These are phyloP conservation scores for Chenopodium quinoa DNA, from an alignment of 148 eudicot species.

Conservation along the genomic window DNA sequence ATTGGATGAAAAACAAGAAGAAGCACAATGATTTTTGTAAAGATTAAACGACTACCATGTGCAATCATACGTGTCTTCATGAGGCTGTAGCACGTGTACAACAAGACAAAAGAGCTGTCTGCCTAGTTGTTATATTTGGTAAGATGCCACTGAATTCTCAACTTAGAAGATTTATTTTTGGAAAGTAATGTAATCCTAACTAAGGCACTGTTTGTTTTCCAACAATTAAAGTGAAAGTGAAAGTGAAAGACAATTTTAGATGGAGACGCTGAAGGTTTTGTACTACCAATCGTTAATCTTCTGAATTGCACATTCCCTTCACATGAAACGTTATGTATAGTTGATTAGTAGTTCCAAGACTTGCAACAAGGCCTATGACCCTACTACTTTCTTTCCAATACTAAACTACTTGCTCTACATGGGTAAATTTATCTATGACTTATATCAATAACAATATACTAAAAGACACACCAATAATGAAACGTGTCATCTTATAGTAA, in stretches of 20 bases:
- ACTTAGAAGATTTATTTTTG: neutral
- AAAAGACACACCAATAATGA: no score
- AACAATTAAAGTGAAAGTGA: neutral
- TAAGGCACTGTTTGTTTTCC: neutral
- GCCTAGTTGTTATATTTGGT: constrained; percentile 1
- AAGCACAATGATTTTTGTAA: constrained; percentile 9
- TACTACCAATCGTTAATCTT: neutral
- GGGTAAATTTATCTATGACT: no score
- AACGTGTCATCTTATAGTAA: no score
- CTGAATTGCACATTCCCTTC: neutral
- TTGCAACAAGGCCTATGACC: no score
- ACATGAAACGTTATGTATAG: neutral
- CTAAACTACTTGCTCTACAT: no score
- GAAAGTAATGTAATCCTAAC: neutral
- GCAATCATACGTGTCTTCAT: constrained; percentile 11
- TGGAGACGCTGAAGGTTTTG: neutral
- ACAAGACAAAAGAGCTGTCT: neutral
- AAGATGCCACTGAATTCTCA: neutral
- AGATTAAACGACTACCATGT: constrained; percentile 10
- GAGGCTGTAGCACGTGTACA: constrained; percentile 1
- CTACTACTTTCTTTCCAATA: no score
- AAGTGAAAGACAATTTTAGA: neutral
- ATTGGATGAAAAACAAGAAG: neutral
- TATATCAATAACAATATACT: no score
- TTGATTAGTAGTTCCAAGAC: no score